These are phyloP conservation scores for Ophiostoma fasciatum DNA, from an alignment of 2,329 filamentous ascomycete genomes.

Conservation along the genomic window DNA sequence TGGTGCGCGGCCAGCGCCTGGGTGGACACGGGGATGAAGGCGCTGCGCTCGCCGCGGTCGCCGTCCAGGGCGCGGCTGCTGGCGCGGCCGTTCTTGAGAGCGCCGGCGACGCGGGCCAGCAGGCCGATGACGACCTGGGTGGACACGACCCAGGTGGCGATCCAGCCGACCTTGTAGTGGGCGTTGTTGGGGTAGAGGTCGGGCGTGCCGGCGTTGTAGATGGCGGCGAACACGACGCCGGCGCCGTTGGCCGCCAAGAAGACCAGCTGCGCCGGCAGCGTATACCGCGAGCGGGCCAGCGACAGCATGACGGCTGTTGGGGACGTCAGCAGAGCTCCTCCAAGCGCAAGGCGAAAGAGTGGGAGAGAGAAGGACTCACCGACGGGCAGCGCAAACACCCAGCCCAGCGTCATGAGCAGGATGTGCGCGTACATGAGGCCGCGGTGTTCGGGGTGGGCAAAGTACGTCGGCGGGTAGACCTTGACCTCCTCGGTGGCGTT, in stretches of 20 bases:
- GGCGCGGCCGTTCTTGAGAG: constrained; percentile 16
- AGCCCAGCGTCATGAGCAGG: constrained; percentile 51
- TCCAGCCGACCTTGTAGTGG: constrained; percentile 84
- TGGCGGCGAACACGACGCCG: constrained; percentile 47
- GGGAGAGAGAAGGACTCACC: constrained; percentile 42
- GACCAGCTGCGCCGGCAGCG: constrained; percentile 50
- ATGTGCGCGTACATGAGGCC: constrained; percentile 55
- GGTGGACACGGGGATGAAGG: constrained; percentile 48
- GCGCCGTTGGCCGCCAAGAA: constrained; percentile 51
- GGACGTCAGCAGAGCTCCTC: no score
- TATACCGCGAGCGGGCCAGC: constrained; percentile 61
- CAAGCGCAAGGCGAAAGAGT: no score
- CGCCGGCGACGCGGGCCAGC: constrained; percentile 43
- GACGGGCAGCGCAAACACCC: constrained; percentile 58
- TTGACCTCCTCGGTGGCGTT: constrained; percentile 13
- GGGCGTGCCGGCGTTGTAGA: constrained; percentile 70
- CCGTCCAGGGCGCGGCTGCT: constrained; percentile 1
- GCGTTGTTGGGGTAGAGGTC: constrained; percentile 77
- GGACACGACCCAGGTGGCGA: constrained; percentile 55
- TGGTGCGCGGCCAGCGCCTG: constrained; percentile 38
- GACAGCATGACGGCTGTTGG: constrained; percentile 78
- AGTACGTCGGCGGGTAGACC: constrained; percentile 39
- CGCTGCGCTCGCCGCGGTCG: constrained; percentile 31
- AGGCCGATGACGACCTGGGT: constrained; percentile 57
- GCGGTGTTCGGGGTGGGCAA: constrained; percentile 36